phyloP scores from a whole-genome alignment of 2,329 filamentous ascomycete species.

The Epichloe uncinata region DNA sequence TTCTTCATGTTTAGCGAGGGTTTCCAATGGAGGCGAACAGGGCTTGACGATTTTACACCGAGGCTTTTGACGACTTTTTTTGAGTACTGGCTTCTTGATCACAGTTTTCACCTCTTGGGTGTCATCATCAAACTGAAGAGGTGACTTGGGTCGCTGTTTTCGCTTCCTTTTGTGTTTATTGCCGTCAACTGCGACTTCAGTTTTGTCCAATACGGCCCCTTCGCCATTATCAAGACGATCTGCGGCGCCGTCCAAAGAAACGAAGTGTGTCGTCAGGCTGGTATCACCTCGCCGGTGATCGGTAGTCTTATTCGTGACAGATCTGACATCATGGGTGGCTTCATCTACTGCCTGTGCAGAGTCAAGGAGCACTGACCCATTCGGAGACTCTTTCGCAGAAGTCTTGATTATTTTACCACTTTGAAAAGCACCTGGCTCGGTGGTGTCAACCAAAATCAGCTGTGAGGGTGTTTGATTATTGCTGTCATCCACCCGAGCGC shows the following conservation, averaged over 20 bases:
- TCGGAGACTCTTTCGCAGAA: neutral
- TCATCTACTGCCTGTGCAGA: neutral
- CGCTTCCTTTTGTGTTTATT: conserved; percentile 10
- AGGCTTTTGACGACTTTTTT: neutral
- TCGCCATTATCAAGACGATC: neutral
- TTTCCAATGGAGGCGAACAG: neutral
- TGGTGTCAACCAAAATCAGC: neutral
- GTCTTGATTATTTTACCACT: neutral
- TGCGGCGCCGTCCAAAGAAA: neutral
- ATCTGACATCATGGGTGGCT: neutral
- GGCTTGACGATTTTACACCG: neutral
- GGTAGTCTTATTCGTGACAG: neutral
- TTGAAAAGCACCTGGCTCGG: neutral
- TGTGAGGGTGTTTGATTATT: neutral
- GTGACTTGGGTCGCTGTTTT: conserved; percentile 22
- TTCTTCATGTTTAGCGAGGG: neutral
- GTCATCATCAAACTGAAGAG: conserved; percentile 18
- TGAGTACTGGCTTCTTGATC: conserved; percentile 1
- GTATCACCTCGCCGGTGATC: neutral
- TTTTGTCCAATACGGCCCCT: no score
- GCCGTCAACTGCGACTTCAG: neutral
- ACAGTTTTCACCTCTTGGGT: conserved; percentile 15
- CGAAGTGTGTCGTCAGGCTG: neutral
- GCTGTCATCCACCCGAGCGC: neutral
- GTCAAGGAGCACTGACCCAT: neutral